Evolutionary conservation across 148 eudicot genomes (phyloP).

Genomic region (Camellia sinensis): DNA sequence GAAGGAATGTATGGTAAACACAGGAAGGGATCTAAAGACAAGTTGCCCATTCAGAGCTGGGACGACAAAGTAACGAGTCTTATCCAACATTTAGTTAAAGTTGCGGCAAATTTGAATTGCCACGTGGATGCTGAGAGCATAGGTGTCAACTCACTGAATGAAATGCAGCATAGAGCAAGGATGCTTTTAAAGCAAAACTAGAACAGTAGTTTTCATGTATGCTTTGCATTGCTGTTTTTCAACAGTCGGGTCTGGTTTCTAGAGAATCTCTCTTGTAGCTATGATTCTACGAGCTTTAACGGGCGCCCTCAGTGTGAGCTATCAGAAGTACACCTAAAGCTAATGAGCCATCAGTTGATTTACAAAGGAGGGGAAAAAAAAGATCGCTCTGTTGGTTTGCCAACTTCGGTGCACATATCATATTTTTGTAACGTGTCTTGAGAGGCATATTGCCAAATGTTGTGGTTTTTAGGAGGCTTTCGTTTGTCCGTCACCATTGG

Average conservation of each 20-base stretch:
- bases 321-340: not conserved
- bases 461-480: not conserved
- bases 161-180: conserved; percentile 63
- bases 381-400: not conserved
- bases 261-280: not conserved
- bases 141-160: conserved; percentile 26
- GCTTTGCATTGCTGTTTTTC: not conserved
- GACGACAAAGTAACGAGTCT: conserved; percentile 29
- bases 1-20: conserved; percentile 61
- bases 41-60: conserved; percentile 19
- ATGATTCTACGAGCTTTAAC: not conserved
- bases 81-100: conserved; percentile 34
- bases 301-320: not conserved
- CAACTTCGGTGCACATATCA: not conserved
- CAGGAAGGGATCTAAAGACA: conserved; percentile 19
- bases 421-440: not conserved
- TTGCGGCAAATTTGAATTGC: conserved; percentile 21
- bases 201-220: not conserved
- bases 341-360: not conserved
- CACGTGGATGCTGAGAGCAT: conserved; percentile 13
- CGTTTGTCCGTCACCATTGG: conserved; percentile 4
- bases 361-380: not conserved
- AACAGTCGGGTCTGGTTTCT: not conserved
- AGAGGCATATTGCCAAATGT: not conserved
- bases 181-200: conserved; percentile 48